Evolutionary conservation across 441 rosid genomes (phyloP).

Genomic region (Euphorbia schlechtendalii): DNA sequence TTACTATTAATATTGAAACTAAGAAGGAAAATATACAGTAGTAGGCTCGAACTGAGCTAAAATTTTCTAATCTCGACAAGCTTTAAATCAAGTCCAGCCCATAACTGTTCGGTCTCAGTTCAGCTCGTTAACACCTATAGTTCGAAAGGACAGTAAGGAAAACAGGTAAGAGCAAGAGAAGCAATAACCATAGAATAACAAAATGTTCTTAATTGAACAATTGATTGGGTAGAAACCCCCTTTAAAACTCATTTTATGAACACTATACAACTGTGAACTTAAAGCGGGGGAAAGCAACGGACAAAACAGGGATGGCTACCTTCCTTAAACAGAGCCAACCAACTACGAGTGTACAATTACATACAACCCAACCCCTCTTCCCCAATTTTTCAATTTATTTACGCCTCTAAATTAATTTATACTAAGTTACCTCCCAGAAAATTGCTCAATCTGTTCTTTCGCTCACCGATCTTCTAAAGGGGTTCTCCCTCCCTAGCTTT

Average conservation of each 20-base stretch:
- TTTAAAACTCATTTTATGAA: constrained; percentile 5
- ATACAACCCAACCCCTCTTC: constrained; percentile 23
- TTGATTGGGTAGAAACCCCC: not conserved
- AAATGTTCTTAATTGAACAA: not conserved
- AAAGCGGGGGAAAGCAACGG: not conserved
- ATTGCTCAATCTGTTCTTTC: constrained; percentile 31
- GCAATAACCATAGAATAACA: not conserved
- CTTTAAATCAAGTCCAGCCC: too few relatives aligned
- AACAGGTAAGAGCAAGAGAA: too few relatives aligned
- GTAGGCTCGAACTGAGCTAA: too few relatives aligned
- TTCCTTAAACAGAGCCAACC: constrained; percentile 25
- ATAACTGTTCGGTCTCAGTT: too few relatives aligned
- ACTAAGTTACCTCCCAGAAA: too few relatives aligned
- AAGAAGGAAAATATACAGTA: too few relatives aligned
- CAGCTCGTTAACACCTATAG: too few relatives aligned
- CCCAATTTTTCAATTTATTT: constrained; percentile 13
- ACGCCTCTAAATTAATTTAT: too few relatives aligned
- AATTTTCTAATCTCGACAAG: too few relatives aligned
- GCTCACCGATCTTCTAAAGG: constrained; percentile 38
- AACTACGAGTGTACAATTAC: constrained; percentile 25
- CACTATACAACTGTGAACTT: not conserved
- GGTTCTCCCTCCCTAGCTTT: constrained; percentile 38
- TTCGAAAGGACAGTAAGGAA: too few relatives aligned
- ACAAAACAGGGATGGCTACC: constrained; percentile 14
- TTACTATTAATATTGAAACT: too few relatives aligned